A percentile compares a stretch with the other conserved stretches of the same genome.
Conservation (phyloP, 257 asterid genomes). For the Salvia splendens region DNA sequence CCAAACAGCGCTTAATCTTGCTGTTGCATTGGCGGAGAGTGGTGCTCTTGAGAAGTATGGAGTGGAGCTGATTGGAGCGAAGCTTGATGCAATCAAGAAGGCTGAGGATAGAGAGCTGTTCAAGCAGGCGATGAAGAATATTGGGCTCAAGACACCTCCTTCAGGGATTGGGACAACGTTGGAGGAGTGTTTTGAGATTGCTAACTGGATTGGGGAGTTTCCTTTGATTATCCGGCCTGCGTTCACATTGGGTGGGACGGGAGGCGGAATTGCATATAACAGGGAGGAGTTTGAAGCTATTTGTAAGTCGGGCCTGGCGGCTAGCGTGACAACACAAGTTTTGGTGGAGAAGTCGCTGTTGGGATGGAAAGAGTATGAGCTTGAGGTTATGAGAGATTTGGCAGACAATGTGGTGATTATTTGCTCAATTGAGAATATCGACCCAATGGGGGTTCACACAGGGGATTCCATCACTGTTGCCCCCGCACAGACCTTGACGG, state of each 20-base stretch:
- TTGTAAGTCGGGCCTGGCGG: slow-evolving; percentile 93
- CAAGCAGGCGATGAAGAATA: slow-evolving; percentile 88
- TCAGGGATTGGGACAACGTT: slow-evolving; percentile 91
- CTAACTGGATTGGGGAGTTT: slow-evolving; percentile 78
- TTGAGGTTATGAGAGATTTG: slow-evolving; percentile 96
- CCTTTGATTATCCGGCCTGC: slow-evolving; percentile 96
- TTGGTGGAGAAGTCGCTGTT: slow-evolving; percentile 92
- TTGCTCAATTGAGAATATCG: slow-evolving; percentile 97
- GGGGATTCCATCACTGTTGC: slow-evolving; percentile 99
- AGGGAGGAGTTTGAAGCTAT: slow-evolving; percentile 92
- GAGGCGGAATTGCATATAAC: slow-evolving; percentile 98
- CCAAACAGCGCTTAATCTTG: slow-evolving; percentile 94
- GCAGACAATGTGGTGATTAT: slow-evolving; percentile 98
- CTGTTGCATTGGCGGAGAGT: slow-evolving; percentile 89
- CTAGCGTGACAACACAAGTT: slow-evolving; percentile 92
- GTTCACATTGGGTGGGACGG: slow-evolving; percentile 92
- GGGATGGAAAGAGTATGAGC: slow-evolving; percentile 99
- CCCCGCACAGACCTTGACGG: slow-evolving; percentile 97
- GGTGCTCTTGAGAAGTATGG: slow-evolving; percentile 96
- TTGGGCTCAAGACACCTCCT: slow-evolving; percentile 94
- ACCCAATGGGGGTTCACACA: slow-evolving; percentile 97
- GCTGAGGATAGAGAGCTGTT: slow-evolving; percentile 97
- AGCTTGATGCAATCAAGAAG: slow-evolving; percentile 91
- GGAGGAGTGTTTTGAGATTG: slow-evolving; percentile 85
- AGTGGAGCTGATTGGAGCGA: slow-evolving; percentile 93